Percentiles rank a stretch among this genome's conserved stretches.
Evolutionary conservation across 345 rosid genomes (phyloP).

Genomic region (Sonneratia caseolaris): DNA sequence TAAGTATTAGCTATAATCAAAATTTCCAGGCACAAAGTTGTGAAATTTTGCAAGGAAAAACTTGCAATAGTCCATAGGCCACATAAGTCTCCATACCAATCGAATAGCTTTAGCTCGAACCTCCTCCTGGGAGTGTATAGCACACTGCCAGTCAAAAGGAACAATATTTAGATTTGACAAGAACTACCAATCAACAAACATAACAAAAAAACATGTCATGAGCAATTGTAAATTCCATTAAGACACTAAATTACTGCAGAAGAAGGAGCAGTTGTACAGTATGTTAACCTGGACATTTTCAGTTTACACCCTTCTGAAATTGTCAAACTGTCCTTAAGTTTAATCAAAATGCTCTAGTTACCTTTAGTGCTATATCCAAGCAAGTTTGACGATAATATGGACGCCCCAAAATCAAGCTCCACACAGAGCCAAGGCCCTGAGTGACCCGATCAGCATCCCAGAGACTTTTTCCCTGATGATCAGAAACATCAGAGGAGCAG

Average conservation of each 20-base stretch:
- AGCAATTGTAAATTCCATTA: neutral
- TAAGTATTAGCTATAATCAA: neutral
- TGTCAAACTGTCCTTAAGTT: neutral
- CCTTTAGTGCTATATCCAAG: conserved; percentile 81
- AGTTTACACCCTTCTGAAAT: neutral
- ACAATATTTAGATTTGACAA: neutral
- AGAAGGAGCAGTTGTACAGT: neutral
- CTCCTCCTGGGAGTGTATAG: conserved; percentile 87
- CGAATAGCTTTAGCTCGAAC: conserved; percentile 88
- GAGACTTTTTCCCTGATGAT: conserved; percentile 44
- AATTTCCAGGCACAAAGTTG: neutral
- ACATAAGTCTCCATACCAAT: conserved; percentile 43
- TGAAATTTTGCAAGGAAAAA: neutral
- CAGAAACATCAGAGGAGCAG: conserved; percentile 60
- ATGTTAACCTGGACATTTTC: neutral
- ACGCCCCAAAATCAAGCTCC: conserved; percentile 93
- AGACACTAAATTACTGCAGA: neutral
- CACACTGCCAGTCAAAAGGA: conserved; percentile 53
- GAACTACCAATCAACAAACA: conserved; percentile 6
- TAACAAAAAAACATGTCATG: neutral
- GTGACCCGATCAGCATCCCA: conserved; percentile 83
- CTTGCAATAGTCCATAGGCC: neutral
- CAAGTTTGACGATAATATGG: conserved; percentile 74
- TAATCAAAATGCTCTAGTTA: conserved; percentile 8
- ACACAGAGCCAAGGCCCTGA: conserved; percentile 93